Percentiles rank a stretch among this genome's conserved stretches.
Evolutionary conservation across 306 rosid species (phyloP).

Genomic region (Medicago arabica): DNA sequence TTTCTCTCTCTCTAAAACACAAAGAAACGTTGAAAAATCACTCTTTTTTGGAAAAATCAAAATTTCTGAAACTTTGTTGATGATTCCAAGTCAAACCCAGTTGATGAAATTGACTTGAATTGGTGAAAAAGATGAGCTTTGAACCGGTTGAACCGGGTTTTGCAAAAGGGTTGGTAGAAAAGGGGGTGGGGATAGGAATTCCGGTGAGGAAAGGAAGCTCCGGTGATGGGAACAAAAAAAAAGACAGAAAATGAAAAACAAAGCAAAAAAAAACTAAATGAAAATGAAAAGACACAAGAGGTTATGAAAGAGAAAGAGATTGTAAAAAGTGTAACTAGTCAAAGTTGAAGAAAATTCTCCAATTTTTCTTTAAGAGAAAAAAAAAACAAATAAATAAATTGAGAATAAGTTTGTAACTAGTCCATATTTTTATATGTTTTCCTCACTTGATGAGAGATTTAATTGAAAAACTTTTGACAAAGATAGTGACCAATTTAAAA

Average conservation of each 20-base stretch:
- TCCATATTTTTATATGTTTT: too few relatives aligned
- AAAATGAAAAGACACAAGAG: slow-evolving; percentile 34
- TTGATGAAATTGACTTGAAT: slow-evolving; percentile 41
- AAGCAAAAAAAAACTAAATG: background rate
- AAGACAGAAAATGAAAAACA: slow-evolving; percentile 52
- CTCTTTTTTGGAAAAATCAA: slow-evolving; percentile 38
- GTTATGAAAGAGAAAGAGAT: slow-evolving; percentile 44
- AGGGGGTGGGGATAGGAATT: slow-evolving; percentile 13
- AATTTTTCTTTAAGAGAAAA: too few relatives aligned
- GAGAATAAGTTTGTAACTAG: too few relatives aligned
- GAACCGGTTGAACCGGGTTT: slow-evolving; percentile 31
- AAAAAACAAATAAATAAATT: too few relatives aligned
- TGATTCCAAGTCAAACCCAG: slow-evolving; percentile 50
- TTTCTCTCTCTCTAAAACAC: slow-evolving; percentile 41
- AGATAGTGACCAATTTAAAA: too few relatives aligned
- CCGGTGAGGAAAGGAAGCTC: slow-evolving; percentile 34
- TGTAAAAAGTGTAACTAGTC: slow-evolving; percentile 75
- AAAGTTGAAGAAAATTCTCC: slow-evolving; percentile 48
- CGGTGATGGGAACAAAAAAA: slow-evolving; percentile 45
- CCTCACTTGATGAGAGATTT: too few relatives aligned
- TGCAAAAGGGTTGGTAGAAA: background rate
- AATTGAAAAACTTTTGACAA: too few relatives aligned
- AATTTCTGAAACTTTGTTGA: slow-evolving; percentile 50
- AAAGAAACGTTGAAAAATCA: slow-evolving; percentile 54
- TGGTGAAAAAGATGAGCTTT: slow-evolving; percentile 19